These are phyloP conservation scores for Colletotrichum tamarilloi DNA, from an alignment of 2,329 filamentous ascomycete genomes.

Conservation along the genomic window DNA sequence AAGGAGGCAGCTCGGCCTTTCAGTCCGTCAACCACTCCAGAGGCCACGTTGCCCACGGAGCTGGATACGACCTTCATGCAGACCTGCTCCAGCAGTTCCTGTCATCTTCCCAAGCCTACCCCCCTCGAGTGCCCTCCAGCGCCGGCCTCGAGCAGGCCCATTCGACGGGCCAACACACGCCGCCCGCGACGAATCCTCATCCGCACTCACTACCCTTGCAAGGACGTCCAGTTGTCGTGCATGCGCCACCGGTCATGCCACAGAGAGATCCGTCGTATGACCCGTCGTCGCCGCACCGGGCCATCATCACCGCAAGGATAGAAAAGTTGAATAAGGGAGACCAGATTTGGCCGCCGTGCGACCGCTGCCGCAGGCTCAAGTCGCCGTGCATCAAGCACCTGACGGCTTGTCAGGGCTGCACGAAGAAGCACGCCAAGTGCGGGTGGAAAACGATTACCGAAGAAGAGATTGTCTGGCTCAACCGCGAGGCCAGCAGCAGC, in stretches of 20 bases:
- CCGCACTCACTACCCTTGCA: conserved; percentile 39
- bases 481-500: conserved; percentile 42
- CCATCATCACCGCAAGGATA: conserved; percentile 78
- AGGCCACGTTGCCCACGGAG: conserved; percentile 40
- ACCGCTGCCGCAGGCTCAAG: conserved; percentile 82
- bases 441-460: conserved; percentile 85
- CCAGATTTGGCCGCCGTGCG: conserved; percentile 83
- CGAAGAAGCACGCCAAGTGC: conserved; percentile 90
- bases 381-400: conserved; percentile 88
- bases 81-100: conserved; percentile 67
- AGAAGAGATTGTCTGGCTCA: conserved; percentile 65
- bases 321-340: conserved; percentile 81
- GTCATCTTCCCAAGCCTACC: conserved; percentile 39
- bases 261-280: conserved; percentile 43
- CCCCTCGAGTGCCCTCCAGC: conserved; percentile 29
- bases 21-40: conserved; percentile 47
- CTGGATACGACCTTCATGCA: conserved; percentile 61
- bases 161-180: conserved; percentile 40
- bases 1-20: conserved; percentile 50
- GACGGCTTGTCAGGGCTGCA: conserved; percentile 88
- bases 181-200: conserved; percentile 40
- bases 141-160: conserved; percentile 37
- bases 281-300: conserved; percentile 48
- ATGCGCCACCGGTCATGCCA: conserved; percentile 42
- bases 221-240: conserved; percentile 41